These are phyloP conservation scores for Monosporascus sp. DNA, from an alignment of 2,329 filamentous ascomycete species.

Conservation along the genomic window DNA sequence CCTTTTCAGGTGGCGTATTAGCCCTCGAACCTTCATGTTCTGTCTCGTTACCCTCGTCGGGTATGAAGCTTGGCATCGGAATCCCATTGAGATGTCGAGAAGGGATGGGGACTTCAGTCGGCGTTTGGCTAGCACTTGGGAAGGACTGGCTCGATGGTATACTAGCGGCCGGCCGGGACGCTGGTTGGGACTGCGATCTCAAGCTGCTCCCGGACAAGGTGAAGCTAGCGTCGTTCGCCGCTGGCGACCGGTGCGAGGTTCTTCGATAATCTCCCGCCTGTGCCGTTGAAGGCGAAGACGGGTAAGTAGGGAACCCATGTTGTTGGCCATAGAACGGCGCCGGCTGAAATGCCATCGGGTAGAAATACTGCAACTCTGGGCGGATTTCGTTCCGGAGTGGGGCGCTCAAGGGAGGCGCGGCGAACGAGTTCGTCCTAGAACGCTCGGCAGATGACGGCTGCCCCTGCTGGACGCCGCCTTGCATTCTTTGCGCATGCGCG, in stretches of 20 bases:
- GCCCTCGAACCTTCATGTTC: slow-evolving; percentile 38
- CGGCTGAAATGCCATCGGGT: slow-evolving; percentile 36
- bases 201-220: slow-evolving; percentile 48
- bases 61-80: slow-evolving; percentile 49
- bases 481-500: slow-evolving; percentile 39
- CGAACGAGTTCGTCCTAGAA: slow-evolving; percentile 58
- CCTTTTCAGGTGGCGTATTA: slow-evolving; percentile 44
- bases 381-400: slow-evolving; percentile 51
- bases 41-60: slow-evolving; percentile 43
- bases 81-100: slow-evolving; percentile 42
- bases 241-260: slow-evolving; percentile 48
- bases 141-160: slow-evolving; percentile 25
- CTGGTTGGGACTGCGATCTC: slow-evolving; percentile 62
- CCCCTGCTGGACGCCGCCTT: slow-evolving; percentile 26
- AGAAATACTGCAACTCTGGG: slow-evolving; percentile 47
- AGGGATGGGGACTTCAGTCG: slow-evolving; percentile 31
- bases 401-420: slow-evolving; percentile 54
- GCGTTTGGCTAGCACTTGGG: slow-evolving; percentile 26
- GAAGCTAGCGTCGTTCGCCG: slow-evolving; percentile 41
- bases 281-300: slow-evolving; percentile 47
- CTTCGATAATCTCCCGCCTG: slow-evolving; percentile 49
- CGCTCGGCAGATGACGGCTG: slow-evolving; percentile 39
- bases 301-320: slow-evolving; percentile 46
- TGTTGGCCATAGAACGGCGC: slow-evolving; percentile 40
- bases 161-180: slow-evolving; percentile 38